Percentiles rank a stretch among this genome's conserved stretches.
Evolutionary conservation across 257 asterid species (phyloP).

Genomic region (Ophiorrhiza pumila): DNA sequence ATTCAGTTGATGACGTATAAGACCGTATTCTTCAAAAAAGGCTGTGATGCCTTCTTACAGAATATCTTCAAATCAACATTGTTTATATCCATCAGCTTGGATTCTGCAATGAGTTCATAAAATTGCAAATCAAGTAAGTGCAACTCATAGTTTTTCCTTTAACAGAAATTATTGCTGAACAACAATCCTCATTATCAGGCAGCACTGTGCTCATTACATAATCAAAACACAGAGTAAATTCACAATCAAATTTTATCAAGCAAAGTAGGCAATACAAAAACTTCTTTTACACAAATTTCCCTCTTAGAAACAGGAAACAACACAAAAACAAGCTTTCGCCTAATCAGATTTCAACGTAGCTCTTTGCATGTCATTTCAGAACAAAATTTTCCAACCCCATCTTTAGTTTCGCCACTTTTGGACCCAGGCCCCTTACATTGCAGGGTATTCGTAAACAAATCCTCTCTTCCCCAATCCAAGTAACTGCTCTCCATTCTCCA

Average conservation of each 20-base stretch:
- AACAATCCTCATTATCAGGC: neutral
- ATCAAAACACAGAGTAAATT: neutral
- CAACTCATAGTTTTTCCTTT: neutral
- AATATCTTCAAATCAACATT: slow-evolving; percentile 49
- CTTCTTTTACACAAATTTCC: neutral
- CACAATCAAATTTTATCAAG: neutral
- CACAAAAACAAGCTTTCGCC: neutral
- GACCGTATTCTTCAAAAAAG: slow-evolving; percentile 71
- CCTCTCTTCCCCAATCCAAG: neutral
- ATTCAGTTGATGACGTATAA: slow-evolving; percentile 78
- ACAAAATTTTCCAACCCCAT: neutral
- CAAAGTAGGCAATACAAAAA: neutral
- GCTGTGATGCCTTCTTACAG: slow-evolving; percentile 61
- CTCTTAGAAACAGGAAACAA: neutral
- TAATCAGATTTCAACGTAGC: neutral
- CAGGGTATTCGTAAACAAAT: too few species aligned
- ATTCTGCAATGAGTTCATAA: neutral
- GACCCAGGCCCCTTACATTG: neutral
- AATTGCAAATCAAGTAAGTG: neutral
- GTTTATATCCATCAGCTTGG: slow-evolving; percentile 9
- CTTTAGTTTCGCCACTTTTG: neutral
- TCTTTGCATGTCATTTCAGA: neutral
- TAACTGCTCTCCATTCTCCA: too few species aligned
- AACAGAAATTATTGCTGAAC: neutral
- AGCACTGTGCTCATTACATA: neutral